A percentile compares a stretch with the other conserved stretches of the same genome.
Evolutionary conservation across 2,329 filamentous ascomycete genomes (phyloP).

Genomic region (Nothomitra cinnamomea): DNA sequence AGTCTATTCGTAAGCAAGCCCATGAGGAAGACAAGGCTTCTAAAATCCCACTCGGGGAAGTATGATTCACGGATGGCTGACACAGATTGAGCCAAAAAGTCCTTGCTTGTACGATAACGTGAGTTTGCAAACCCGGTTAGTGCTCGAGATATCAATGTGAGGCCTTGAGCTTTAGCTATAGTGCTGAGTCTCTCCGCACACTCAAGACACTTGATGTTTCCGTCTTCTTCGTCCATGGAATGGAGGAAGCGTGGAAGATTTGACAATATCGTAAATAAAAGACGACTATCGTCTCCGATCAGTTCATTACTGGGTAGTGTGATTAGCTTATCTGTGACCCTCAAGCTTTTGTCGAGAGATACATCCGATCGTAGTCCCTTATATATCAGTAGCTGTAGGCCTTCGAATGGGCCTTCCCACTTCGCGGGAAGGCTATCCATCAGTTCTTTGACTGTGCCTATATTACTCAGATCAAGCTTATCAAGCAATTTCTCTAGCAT

Average conservation of each 20-base stretch:
- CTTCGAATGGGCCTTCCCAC: conserved; percentile 83
- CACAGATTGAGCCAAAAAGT: conserved; percentile 61
- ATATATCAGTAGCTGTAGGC: conserved; percentile 70
- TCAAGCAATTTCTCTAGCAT: conserved; percentile 80
- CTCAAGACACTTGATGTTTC: conserved; percentile 37
- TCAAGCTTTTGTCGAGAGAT: conserved; percentile 62
- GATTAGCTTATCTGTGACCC: conserved; percentile 62
- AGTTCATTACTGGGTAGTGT: conserved; percentile 62
- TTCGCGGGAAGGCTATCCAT: conserved; percentile 63
- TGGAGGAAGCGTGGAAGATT: conserved; percentile 77
- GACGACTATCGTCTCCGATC: conserved; percentile 62
- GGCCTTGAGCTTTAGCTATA: conserved; percentile 57
- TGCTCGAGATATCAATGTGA: conserved; percentile 47
- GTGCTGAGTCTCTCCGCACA: conserved; percentile 53
- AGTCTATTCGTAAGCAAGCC: conserved; percentile 78
- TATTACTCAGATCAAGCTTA: conserved; percentile 64
- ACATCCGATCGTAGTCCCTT: conserved; percentile 80
- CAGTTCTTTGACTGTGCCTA: conserved; percentile 50
- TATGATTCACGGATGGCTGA: conserved; percentile 59
- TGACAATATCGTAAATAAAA: conserved; percentile 78
- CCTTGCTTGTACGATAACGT: conserved; percentile 48
- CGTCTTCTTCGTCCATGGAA: conserved; percentile 49
- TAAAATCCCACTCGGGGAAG: conserved; percentile 68
- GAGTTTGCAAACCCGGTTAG: conserved; percentile 53
- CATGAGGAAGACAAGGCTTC: conserved; percentile 76